These are phyloP conservation scores for Aspergillus fructus DNA, from an alignment of 2,329 filamentous ascomycete species.

Conservation along the genomic window DNA sequence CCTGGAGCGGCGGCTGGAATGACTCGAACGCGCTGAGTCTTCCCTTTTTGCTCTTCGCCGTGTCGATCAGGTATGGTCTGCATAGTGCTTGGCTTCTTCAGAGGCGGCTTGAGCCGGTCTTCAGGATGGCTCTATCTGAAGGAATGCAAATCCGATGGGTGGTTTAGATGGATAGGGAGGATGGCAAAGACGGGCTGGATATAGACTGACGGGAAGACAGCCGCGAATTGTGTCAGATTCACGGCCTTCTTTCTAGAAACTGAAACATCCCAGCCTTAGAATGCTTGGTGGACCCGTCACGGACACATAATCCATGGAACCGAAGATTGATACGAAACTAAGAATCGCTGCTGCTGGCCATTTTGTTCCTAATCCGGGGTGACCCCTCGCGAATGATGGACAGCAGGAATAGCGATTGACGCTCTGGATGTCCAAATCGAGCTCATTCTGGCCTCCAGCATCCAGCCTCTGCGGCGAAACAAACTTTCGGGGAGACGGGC, in stretches of 20 bases:
- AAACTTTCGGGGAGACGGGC: no score
- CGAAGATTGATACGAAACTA: not conserved
- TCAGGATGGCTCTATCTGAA: no score
- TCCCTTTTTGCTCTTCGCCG: no score
- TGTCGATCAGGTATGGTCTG: no score
- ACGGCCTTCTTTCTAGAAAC: not conserved
- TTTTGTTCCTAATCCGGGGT: not conserved
- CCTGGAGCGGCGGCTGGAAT: not conserved
- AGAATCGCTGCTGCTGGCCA: not conserved
- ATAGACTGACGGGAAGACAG: no score
- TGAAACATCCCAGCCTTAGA: not conserved
- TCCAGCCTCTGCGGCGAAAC: not conserved
- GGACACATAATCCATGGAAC: not conserved
- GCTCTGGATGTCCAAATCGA: not conserved
- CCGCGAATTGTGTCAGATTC: not conserved
- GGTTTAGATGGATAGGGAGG: no score
- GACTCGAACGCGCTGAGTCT: not conserved
- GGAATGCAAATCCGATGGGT: no score
- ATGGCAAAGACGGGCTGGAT: no score
- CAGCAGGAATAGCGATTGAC: not conserved
- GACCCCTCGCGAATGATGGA: not conserved
- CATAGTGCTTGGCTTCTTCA: no score
- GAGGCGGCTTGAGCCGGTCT: no score
- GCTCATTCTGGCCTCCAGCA: no score
- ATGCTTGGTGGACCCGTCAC: not conserved